Percentiles rank a stretch among this genome's conserved stretches.
Conservation (phyloP, 768 basidiomycete genomes). For the Pleurotus citrinopileatus region DNA sequence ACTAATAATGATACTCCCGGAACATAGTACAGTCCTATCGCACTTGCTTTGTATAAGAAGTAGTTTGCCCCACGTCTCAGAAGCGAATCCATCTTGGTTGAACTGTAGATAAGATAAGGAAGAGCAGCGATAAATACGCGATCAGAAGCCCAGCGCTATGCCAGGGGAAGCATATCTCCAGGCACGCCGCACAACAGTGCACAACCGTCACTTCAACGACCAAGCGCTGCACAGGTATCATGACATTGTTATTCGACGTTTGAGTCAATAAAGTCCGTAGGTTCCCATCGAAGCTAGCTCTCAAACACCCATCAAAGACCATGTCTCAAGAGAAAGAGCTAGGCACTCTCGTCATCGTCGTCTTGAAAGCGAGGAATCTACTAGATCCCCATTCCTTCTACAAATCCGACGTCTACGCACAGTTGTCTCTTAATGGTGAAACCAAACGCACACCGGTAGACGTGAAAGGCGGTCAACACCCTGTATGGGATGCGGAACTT, state of each 20-base stretch:
- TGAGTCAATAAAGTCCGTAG: background rate
- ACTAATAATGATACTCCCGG: too few species aligned
- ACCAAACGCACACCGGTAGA: slow-evolving; percentile 13
- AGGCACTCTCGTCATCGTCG: slow-evolving; percentile 81
- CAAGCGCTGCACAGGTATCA: slow-evolving; percentile 7
- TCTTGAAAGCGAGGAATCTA: slow-evolving; percentile 83
- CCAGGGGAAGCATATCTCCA: too few species aligned
- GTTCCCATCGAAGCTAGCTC: background rate
- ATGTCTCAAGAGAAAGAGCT: slow-evolving; percentile 48
- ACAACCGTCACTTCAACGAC: background rate
- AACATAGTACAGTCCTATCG: too few species aligned
- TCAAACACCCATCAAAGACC: background rate
- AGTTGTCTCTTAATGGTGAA: slow-evolving; percentile 54
- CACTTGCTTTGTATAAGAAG: too few species aligned
- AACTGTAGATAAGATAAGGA: background rate
- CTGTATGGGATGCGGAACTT: slow-evolving; percentile 89
- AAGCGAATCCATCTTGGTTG: too few species aligned
- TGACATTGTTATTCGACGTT: background rate
- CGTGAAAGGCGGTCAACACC: slow-evolving; percentile 72
- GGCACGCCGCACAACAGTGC: too few species aligned
- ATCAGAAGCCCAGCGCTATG: too few species aligned
- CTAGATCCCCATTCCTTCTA: slow-evolving; percentile 81
- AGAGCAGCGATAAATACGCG: too few species aligned
- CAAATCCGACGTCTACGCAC: slow-evolving; percentile 88
- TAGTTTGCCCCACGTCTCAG: too few species aligned